Evolutionary conservation across 1,139 yeast species (phyloP).

Genomic region (Debaryomycetaceae sp.): DNA sequence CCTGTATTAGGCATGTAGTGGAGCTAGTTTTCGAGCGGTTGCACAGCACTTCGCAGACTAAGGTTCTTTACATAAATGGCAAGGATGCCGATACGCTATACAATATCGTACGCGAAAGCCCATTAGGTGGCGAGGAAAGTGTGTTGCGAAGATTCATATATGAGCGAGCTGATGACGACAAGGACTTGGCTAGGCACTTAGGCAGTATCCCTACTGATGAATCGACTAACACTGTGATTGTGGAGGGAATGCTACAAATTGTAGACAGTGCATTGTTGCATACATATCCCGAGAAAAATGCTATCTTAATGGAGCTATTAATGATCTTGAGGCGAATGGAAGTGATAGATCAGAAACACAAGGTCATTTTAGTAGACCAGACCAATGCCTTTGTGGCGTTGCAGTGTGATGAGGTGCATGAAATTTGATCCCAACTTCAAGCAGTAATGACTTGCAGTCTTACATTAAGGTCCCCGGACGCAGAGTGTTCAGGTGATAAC

Average conservation of each 20-base stretch:
- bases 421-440: no score
- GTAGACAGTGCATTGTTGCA: neutral
- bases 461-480: no score
- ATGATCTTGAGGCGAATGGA: constrained; percentile 5
- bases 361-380: constrained; percentile 5
- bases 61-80: constrained; percentile 15
- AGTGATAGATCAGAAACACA: neutral
- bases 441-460: no score
- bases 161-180: constrained; percentile 10
- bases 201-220: no score
- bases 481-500: no score
- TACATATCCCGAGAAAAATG: constrained; percentile 5
- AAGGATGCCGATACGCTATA: constrained; percentile 15
- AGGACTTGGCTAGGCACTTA: no score
- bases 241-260: constrained; percentile 13
- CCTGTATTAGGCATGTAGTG: constrained; percentile 11
- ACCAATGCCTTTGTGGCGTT: constrained; percentile 5
- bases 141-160: constrained; percentile 15
- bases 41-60: no score
- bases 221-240: constrained; percentile 7
- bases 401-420: constrained; percentile 1
- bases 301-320: neutral
- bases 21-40: constrained; percentile 4
- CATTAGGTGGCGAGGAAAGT: constrained; percentile 9
- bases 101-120: constrained; percentile 10